These are phyloP conservation scores for Aspergillus alliaceus DNA, from an alignment of 2,329 filamentous ascomycete genomes.

Conservation along the genomic window DNA sequence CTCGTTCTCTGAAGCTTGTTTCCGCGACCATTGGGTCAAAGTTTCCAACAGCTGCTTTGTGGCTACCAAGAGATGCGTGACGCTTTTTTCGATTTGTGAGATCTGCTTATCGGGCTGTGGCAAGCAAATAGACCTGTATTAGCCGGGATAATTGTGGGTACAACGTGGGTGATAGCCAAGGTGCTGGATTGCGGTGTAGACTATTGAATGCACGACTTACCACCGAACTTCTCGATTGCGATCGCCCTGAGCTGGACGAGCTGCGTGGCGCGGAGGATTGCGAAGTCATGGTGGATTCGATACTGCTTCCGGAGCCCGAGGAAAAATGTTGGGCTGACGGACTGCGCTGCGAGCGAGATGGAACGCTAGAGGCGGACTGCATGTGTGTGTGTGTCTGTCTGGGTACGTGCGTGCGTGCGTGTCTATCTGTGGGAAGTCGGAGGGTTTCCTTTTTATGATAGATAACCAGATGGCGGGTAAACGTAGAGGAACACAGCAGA, in stretches of 20 bases:
- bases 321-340: constrained; percentile 28
- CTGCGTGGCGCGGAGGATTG: constrained; percentile 60
- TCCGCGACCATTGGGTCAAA: constrained; percentile 94
- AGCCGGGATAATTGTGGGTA: constrained; percentile 9
- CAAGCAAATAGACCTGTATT: constrained; percentile 9
- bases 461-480: background rate
- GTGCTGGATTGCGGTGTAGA: background rate
- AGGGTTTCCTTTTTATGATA: constrained; percentile 1
- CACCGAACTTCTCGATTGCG: constrained; percentile 57
- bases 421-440: background rate
- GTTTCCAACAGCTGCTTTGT: constrained; percentile 98
- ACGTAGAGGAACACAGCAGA: constrained; percentile 6
- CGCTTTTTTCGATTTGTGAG: constrained; percentile 98
- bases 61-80: constrained; percentile 93
- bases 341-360: constrained; percentile 52
- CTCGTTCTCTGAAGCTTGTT: constrained; percentile 85
- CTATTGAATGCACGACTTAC: constrained; percentile 48
- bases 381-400: constrained; percentile 15
- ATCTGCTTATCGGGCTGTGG: constrained; percentile 69
- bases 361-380: constrained; percentile 21
- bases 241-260: constrained; percentile 66
- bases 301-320: constrained; percentile 50
- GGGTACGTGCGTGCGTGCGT: constrained; percentile 1
- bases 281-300: constrained; percentile 51
- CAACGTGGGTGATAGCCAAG: constrained; percentile 5